These are phyloP conservation scores for Salvia hispanica DNA, from an alignment of 257 asterid species.

Conservation along the genomic window DNA sequence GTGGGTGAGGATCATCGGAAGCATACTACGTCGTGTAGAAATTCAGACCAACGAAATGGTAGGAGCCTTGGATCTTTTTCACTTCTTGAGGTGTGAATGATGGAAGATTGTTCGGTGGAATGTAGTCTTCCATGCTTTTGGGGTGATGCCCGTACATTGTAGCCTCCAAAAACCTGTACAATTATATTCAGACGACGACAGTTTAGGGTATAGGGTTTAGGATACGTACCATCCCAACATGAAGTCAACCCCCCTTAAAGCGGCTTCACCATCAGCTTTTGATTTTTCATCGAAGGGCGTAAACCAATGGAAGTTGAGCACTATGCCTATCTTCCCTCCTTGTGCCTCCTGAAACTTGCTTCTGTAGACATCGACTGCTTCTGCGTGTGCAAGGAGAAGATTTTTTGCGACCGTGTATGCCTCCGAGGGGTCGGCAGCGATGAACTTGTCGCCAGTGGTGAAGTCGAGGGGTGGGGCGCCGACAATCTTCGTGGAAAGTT, in stretches of 20 bases:
- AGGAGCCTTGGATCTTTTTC: too few relatives aligned
- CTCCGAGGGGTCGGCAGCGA: slow-evolving; percentile 8
- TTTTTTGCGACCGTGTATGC: slow-evolving; percentile 35
- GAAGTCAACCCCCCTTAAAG: slow-evolving; percentile 22
- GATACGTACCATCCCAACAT: slow-evolving; percentile 31
- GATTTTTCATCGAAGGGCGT: not conserved
- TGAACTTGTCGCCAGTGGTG: not conserved
- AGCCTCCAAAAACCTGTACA: slow-evolving; percentile 26
- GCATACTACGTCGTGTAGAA: slow-evolving; percentile 34
- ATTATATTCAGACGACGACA: too few relatives aligned
- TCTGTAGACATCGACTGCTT: slow-evolving; percentile 34
- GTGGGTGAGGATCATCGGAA: not conserved
- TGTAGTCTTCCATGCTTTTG: slow-evolving; percentile 13
- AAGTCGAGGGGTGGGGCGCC: not conserved
- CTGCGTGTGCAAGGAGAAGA: slow-evolving; percentile 45
- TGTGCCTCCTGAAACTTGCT: slow-evolving; percentile 23
- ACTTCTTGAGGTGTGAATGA: too few relatives aligned
- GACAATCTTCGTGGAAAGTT: not conserved
- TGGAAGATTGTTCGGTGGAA: slow-evolving; percentile 8
- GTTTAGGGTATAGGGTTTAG: too few relatives aligned
- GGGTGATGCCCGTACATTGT: slow-evolving; percentile 28
- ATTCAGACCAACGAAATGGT: slow-evolving; percentile 37
- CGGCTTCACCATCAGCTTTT: slow-evolving; percentile 9
- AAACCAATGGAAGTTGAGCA: not conserved
- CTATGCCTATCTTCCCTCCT: slow-evolving; percentile 33